These are phyloP conservation scores for Phytophthora cactorum DNA, from an alignment of 352 stramenopile genomes.

Conservation along the genomic window DNA sequence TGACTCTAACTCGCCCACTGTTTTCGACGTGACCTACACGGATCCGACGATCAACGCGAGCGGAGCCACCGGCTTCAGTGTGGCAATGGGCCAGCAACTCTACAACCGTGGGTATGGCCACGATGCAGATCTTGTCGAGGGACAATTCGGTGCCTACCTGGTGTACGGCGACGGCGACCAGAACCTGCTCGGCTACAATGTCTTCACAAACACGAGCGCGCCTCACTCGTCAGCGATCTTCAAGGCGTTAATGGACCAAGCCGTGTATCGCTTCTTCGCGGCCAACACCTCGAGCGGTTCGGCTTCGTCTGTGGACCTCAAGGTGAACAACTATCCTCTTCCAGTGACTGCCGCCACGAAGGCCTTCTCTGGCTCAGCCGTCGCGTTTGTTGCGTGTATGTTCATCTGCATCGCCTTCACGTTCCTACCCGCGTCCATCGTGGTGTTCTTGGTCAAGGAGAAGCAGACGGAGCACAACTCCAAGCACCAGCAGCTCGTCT, in stretches of 20 bases:
- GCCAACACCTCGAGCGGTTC: conserved; percentile 26
- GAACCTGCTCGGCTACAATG: conserved; percentile 51
- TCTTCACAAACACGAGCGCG: conserved; percentile 58
- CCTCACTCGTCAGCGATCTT: conserved; percentile 52
- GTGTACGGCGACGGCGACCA: conserved; percentile 44
- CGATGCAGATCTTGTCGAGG: conserved; percentile 21
- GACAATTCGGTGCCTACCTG: conserved; percentile 49
- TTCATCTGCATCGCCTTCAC: conserved; percentile 92
- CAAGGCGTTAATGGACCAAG: conserved; percentile 63
- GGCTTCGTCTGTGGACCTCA: conserved; percentile 34
- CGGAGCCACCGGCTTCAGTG: conserved; percentile 43
- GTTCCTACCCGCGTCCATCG: conserved; percentile 92
- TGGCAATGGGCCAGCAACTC: conserved; percentile 47
- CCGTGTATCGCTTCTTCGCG: conserved; percentile 55
- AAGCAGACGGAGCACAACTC: conserved; percentile 89
- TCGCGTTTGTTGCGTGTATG: conserved; percentile 76
- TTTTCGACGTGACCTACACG: conserved; percentile 48
- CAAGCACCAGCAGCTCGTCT: conserved; percentile 97
- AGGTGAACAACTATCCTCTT: conserved; percentile 58
- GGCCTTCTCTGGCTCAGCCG: conserved; percentile 52
- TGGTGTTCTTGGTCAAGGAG: conserved; percentile 96
- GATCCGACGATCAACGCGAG: conserved; percentile 40
- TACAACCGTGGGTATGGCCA: conserved; percentile 51
- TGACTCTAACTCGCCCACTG: conserved; percentile 42
- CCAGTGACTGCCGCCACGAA: conserved; percentile 52